Evolutionary conservation across 768 basidiomycete genomes (phyloP).

Genomic region (Porphyrellus cyaneotinctus): DNA sequence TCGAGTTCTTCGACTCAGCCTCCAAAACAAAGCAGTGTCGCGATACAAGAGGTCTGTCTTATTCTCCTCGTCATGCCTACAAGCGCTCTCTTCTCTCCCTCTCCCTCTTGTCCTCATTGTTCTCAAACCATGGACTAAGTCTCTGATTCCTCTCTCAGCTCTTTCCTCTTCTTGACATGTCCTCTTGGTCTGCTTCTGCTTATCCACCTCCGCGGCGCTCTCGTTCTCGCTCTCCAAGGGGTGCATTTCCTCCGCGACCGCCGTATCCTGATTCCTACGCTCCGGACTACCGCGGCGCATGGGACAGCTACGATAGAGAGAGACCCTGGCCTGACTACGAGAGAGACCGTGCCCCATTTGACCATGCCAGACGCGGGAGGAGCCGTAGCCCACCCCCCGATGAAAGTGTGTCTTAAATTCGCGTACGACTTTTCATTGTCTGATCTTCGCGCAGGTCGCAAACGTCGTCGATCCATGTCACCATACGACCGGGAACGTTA

Average conservation of each 20-base stretch:
- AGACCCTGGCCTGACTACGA: constrained; percentile 62
- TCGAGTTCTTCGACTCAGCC: constrained; percentile 30
- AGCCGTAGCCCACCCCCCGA: constrained; percentile 74
- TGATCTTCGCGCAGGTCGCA: constrained; percentile 46
- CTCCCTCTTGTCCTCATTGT: constrained; percentile 50
- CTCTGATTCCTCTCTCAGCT: constrained; percentile 47
- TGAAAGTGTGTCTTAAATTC: constrained; percentile 45
- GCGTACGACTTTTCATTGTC: background rate
- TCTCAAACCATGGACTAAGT: constrained; percentile 41
- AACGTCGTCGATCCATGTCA: constrained; percentile 68
- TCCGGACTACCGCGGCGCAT: constrained; percentile 57
- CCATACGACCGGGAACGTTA: constrained; percentile 83
- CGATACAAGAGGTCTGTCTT: constrained; percentile 87
- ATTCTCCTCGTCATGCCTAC: constrained; percentile 68
- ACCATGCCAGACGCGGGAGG: constrained; percentile 64
- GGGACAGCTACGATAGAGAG: constrained; percentile 72
- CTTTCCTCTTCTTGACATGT: constrained; percentile 46
- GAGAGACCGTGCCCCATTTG: constrained; percentile 64
- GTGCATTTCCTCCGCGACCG: constrained; percentile 50
- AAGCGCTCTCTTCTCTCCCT: constrained; percentile 61
- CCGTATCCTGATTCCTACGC: constrained; percentile 58
- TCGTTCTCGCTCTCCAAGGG: constrained; percentile 72
- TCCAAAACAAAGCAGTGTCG: constrained; percentile 39
- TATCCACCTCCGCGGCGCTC: constrained; percentile 76
- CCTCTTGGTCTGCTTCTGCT: constrained; percentile 65